These are phyloP conservation scores for Geotrichum citri-aurantii DNA, from an alignment of 1,139 yeast genomes.

Conservation along the genomic window DNA sequence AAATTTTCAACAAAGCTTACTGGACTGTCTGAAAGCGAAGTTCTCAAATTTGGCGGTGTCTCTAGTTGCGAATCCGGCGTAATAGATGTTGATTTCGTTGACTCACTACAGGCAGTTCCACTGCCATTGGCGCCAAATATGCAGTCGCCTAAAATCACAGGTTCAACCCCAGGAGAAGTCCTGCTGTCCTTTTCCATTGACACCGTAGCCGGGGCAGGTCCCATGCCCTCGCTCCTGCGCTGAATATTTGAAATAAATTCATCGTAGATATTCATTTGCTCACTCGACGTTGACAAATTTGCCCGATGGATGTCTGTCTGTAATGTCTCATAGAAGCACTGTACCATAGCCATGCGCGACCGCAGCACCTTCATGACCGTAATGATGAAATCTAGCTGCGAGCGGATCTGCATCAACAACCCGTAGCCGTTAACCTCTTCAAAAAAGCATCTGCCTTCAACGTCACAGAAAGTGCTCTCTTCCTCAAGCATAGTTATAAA, in stretches of 20 bases:
- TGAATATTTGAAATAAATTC: slow-evolving; percentile 2
- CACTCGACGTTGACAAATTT: background rate
- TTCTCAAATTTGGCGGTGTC: background rate
- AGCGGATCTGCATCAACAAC: slow-evolving; percentile 13
- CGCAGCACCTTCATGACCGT: slow-evolving; percentile 23
- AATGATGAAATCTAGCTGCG: slow-evolving; percentile 26
- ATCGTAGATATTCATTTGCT: background rate
- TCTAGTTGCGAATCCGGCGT: slow-evolving; percentile 2
- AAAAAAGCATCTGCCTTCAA: background rate
- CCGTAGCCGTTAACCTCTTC: background rate
- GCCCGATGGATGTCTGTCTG: slow-evolving; percentile 10
- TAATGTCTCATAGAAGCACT: slow-evolving; percentile 21
- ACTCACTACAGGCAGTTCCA: no score
- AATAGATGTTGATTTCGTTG: background rate
- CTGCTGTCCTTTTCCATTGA: background rate
- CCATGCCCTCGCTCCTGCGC: background rate
- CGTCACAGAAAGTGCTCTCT: slow-evolving; percentile 12
- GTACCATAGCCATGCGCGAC: slow-evolving; percentile 22
- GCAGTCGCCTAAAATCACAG: no score
- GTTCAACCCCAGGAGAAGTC: background rate
- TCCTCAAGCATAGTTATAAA: slow-evolving; percentile 24
- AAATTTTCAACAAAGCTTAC: background rate
- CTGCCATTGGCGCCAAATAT: no score
- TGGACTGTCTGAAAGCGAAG: background rate
- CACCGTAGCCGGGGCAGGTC: background rate